phyloP scores from a whole-genome alignment of 495 filamentous ascomycete species.

The Tuber indicum region DNA sequence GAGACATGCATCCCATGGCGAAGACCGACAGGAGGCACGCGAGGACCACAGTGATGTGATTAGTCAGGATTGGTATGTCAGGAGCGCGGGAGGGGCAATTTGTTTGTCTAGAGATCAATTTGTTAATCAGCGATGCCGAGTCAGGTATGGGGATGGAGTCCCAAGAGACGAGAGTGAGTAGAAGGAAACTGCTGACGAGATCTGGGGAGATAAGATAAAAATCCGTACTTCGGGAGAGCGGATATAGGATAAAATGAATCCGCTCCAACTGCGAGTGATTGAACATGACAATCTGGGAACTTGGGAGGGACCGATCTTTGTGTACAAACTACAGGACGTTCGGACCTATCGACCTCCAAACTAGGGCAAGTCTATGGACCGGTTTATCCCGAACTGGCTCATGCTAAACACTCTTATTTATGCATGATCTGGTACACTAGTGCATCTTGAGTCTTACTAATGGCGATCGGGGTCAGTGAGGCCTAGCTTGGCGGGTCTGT shows the following conservation, averaged over 20 bases:
- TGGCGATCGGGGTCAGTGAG: background rate
- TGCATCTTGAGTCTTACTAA: background rate
- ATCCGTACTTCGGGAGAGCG: background rate
- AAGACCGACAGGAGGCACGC: no score
- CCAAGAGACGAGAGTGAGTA: no score
- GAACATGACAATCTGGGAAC: background rate
- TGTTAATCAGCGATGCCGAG: no score
- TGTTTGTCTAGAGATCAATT: no score
- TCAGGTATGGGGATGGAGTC: no score
- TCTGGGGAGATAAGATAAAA: background rate
- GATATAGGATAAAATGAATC: background rate
- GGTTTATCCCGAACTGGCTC: background rate
- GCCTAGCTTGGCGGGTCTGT: background rate
- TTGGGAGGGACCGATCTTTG: background rate
- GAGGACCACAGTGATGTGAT: no score
- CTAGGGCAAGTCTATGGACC: background rate
- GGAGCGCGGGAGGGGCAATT: no score
- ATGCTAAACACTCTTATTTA: background rate
- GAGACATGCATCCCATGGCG: no score
- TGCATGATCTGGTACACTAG: background rate
- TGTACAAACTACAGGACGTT: background rate
- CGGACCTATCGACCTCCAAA: background rate
- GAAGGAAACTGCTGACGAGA: background rate
- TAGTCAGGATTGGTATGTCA: no score
- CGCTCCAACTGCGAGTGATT: background rate